Base-by-base conservation (phyloP, 1,284 basidiomycete genomes). In the Neolentinus lepideus region DNA sequence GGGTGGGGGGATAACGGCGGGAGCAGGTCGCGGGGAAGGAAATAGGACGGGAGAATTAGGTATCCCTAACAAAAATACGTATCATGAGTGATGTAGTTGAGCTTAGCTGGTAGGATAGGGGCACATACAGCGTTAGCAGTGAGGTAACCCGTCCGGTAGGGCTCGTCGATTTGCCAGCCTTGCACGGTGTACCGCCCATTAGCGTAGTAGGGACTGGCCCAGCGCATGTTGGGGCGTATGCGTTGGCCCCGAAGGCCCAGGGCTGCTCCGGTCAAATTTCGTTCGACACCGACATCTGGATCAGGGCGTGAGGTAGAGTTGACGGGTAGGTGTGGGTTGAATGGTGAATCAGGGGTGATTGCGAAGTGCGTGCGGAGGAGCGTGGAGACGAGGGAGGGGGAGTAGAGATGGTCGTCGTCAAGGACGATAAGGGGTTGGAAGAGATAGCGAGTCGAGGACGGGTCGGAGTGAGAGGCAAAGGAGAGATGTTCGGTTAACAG, bases 331-430 rank as follows among this genome's bases (percentile, higher is more conserved):
- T 4, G 38, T 3, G 38, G 38, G 16, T 43, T 43, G 38, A 43
- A 43, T 4, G 47, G 47, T 3, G 22, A 29, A 26, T 26, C 11
- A 3, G 27, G 24, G 10, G 47, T 50, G 47, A n/a, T 50, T 8
- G 22, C 47, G 11, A 25, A 50, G 38, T 50, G 47, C 14, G 47
- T 50, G 47, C 4, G 12, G 22, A 50, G 47, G 27, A 50, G 47
- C 4, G 47, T 50, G 6, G 22, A 25, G 47, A 50, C 22, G 22
- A 50, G 47, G 11, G 47, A 50, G 14, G 47, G 47, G 27, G 47
- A 16, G 47, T 50, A 50, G 47, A 50, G 47, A 21, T 50, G 27
- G 47, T 29, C 47, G 27, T 50, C 47, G 27, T 50, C 47, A 11
- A 50, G 47, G 47, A 50, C 25, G 47, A 50, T 50, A 4, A 50